Base-by-base conservation (phyloP, 2,329 filamentous ascomycete species). In the Cladosporium sp. region DNA sequence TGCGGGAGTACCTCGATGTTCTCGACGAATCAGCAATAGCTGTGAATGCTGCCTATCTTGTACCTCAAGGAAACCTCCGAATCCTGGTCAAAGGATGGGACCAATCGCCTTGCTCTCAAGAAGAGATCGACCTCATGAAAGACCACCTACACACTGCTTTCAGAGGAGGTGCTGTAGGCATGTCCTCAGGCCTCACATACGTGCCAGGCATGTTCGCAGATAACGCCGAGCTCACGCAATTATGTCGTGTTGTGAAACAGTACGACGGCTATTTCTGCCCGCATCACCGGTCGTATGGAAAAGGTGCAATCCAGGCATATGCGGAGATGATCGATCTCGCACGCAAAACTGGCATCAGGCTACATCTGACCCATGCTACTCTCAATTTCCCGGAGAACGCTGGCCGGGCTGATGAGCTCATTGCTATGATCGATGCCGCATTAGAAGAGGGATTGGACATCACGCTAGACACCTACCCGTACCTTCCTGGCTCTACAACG, bases 321-420 rank as follows among this genome's bases (percentile, higher is more conserved):
- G 39, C 33, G 1, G 60, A 63, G 35, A 62, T 62, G 60, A 57
- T 63, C 19, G 55, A 53, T 3, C 45, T 63, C n/a, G 60, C 58
- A 7, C 55, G 53, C 32, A 49, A 57, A 47, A 62, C 59, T 2
- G 59, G 59, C 7, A 59, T 63, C 7, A 46, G 59, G 18, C 49
- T 63, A 15, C 60, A 63, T 43, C 43, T 63, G 8, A 62, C 60
- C 15, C 60, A 63, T 49, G 60, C 60, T 6, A 63, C 60, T 11
- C 55, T 63, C 48, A 63, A 63, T 33, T 61, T 59, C 33, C 55
- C 55, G 1, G 59, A 62, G 49, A 63, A 63, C 20, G 56, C 56
- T 9, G 58, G 60, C 8, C 39, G 59, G 29, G 59, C 60, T 11
- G 53, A 57, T 11, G 60, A 63, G 47, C 47, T 62, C 16, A 52